These are phyloP conservation scores for Geotrichum armillariae DNA, from an alignment of 1,139 yeast species.

Conservation along the genomic window DNA sequence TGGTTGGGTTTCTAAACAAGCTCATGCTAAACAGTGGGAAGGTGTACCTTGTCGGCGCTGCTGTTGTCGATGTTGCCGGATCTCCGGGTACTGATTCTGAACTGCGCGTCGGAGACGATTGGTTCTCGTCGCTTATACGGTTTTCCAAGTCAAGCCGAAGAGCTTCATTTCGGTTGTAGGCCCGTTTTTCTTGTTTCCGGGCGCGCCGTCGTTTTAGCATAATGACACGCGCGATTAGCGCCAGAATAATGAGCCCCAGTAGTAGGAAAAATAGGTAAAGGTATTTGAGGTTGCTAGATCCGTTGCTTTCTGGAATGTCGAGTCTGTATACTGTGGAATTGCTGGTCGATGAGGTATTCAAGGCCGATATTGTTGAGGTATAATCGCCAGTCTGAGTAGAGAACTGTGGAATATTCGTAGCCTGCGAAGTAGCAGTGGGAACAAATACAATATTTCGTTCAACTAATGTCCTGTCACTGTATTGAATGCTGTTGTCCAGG, in stretches of 20 bases:
- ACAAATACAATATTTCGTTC: slow-evolving; percentile 24
- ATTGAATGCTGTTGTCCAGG: background rate
- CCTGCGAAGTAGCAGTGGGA: slow-evolving; percentile 18
- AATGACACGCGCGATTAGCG: slow-evolving; percentile 27
- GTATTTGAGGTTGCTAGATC: slow-evolving; percentile 27
- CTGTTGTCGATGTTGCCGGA: background rate
- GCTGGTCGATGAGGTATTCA: slow-evolving; percentile 14
- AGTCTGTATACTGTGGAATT: slow-evolving; percentile 14
- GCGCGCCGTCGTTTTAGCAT: slow-evolving; percentile 30
- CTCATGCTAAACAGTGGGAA: slow-evolving; percentile 20
- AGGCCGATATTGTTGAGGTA: too few species aligned
- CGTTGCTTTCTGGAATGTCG: slow-evolving; percentile 8
- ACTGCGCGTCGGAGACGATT: slow-evolving; percentile 16
- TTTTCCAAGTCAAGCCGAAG: slow-evolving; percentile 32
- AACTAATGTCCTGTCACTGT: background rate
- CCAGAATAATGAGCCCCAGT: slow-evolving; percentile 31
- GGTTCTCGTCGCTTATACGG: slow-evolving; percentile 16
- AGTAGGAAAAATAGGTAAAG: slow-evolving; percentile 33
- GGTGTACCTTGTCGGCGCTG: slow-evolving; percentile 12
- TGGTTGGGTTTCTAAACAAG: slow-evolving; percentile 15
- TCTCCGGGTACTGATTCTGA: background rate
- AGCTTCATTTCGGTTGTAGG: slow-evolving; percentile 30
- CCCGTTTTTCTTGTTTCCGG: slow-evolving; percentile 25
- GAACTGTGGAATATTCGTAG: slow-evolving; percentile 5
- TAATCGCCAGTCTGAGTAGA: slow-evolving; percentile 10